Base-by-base conservation (phyloP, 805 yeast genomes). In the Starmerella stigmatis region DNA sequence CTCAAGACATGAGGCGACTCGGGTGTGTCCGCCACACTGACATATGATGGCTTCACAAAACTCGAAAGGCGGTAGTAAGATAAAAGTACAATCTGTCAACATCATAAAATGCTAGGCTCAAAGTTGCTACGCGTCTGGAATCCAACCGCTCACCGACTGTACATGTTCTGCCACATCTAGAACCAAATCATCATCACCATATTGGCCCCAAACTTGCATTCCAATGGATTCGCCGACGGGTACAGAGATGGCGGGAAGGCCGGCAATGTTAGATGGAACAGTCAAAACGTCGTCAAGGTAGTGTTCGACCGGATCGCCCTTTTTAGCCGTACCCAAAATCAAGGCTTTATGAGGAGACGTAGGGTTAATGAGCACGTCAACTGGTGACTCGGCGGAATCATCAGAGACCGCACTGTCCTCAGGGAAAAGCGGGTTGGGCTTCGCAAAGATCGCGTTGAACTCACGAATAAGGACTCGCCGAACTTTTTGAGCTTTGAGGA, bases 191-290 rank as follows among this genome's bases (percentile, higher is more conserved):
- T 92, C 99, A 54, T 81, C 79, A 11, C 96, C 96, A 58, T 67
- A 81, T 60, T 89, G 97, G 1, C 88, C 94, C 58, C 80, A 73
- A 2, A 92, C 53, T 59, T 94, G 97, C 22, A 92, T 66, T 0
- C 75, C 68, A 1, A 64, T 62, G 1, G 64, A 61, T 2, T 57
- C 57, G 1, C 55, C 58, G 54, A 72, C 70, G 0, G 99, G 99
- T 2, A 88, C 65, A 1, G 81, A 73, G 10, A 89, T 70, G 0
- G 94, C 76, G 0, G 99, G 99, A 2, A 89, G 61, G 0, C 97
- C 97, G 0, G 94, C 94, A 47, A 94, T 64, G 1, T 94, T 86
- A 32, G 92, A 82, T 0, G 98, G 96, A 4, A 86, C 81, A 0
- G 96, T 85, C 46, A 86, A 70, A 0, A 82, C 76, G 62, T 92